Percentiles rank a stretch among this genome's conserved stretches.
phyloP scores from a whole-genome alignment of 768 basidiomycete species.

The Lactifluus subvellereus region DNA sequence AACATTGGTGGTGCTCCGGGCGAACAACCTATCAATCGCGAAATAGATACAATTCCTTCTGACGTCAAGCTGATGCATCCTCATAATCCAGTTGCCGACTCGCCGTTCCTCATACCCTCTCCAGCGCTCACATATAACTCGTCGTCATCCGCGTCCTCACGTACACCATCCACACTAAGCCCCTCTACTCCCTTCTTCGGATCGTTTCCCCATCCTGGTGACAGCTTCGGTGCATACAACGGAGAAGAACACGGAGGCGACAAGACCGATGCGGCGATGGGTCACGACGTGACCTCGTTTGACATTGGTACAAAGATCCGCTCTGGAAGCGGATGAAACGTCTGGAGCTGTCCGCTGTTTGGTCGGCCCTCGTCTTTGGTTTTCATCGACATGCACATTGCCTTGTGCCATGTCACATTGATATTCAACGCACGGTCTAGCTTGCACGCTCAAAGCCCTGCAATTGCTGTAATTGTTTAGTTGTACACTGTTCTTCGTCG shows the following conservation, averaged over 20 bases:
- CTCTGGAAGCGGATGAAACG: constrained; percentile 19
- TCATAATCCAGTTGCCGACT: constrained; percentile 26
- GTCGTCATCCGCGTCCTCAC: constrained; percentile 37
- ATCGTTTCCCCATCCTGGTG: constrained; percentile 39
- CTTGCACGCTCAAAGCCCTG: neutral
- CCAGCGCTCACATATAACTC: constrained; percentile 55
- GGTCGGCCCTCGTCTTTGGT: neutral
- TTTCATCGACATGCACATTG: constrained; percentile 1
- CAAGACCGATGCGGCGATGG: constrained; percentile 14
- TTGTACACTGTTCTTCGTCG: constrained; percentile 13
- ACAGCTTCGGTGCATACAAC: constrained; percentile 28
- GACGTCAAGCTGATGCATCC: constrained; percentile 13
- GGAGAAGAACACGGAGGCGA: constrained; percentile 19
- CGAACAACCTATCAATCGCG: constrained; percentile 12
- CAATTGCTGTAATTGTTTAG: constrained; percentile 16
- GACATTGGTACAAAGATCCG: constrained; percentile 18
- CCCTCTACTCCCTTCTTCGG: constrained; percentile 69
- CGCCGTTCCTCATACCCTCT: constrained; percentile 51
- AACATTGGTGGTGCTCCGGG: constrained; percentile 1
- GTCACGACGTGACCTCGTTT: constrained; percentile 15
- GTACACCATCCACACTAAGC: constrained; percentile 60
- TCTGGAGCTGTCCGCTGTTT: neutral
- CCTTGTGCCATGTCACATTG: neutral
- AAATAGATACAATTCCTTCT: constrained; percentile 7
- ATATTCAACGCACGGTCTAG: constrained; percentile 6